Evolutionary conservation across 306 rosid genomes (phyloP), one percentile per base, ranked within the genome.

Genomic region (Neltuma alba): DNA sequence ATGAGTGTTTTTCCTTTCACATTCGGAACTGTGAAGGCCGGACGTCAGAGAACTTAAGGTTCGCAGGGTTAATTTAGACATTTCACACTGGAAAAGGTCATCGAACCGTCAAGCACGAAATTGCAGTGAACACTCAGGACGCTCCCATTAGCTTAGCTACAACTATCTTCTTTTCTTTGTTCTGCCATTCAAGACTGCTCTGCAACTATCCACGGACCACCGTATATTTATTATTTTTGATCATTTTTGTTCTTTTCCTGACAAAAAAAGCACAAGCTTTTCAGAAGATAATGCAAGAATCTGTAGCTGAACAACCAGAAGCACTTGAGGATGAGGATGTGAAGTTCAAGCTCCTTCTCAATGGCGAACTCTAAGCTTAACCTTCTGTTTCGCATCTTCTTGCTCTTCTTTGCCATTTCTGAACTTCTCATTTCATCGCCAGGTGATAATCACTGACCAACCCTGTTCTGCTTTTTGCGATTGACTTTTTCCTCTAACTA

Each of bases 231-330:
- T 23, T n/a, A 36, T 36, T 65, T 64, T 36, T 36, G 3, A 9
- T 36, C 15, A 15, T n/a, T 66, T 38, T 38, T 37, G 7, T 66
- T 36, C 70, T 65, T 65, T 20, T 65, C 28, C 9, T 6, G 9
- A 4, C 5, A 54, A 38, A 38, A 40, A 12, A 7, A 33, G 36
- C 36, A 13, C n/a, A 16, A 68, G 11, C 73, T 16, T n/a, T 80
- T 74, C 63, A 63, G 75, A 88, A 83, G 92, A 95, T 95, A 86
- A 95, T 95, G 99, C 97, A 89, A 89, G 97, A 69, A 76, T 84
- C 88, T 86, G 71, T 28, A 75, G 86, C 82, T 63, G 88, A 83
- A 85, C 89, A 83, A 83, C 89, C 87, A 50, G 92, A 81, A 83
- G 11, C 88, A 63, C 81, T 9, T 64, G 83, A 85, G 78, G 88